Evolutionary conservation across 73 alveolate species (phyloP).

Genomic region (Paramecium caudatum): DNA sequence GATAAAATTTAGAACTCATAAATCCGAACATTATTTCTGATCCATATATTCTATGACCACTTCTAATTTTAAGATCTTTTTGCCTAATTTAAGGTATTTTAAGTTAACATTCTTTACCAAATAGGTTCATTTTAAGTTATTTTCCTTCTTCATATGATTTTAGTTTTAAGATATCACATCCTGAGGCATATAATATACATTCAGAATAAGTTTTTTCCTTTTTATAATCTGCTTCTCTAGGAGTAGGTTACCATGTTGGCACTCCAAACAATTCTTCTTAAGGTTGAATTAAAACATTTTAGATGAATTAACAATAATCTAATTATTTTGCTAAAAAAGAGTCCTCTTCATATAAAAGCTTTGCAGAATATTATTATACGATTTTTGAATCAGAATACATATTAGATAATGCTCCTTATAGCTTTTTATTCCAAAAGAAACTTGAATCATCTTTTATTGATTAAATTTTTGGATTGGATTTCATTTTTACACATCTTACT

Average conservation of each 20-base stretch:
- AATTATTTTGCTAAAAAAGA: slow-evolving; percentile 1
- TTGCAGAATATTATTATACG: too few species aligned
- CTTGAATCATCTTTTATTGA: too few species aligned
- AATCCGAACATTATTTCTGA: slow-evolving; percentile 1
- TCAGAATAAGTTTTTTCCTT: not conserved
- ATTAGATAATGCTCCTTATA: too few species aligned
- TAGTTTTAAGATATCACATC: not conserved
- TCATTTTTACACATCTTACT: not conserved
- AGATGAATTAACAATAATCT: slow-evolving; percentile 29
- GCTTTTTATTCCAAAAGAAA: not conserved
- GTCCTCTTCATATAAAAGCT: not conserved
- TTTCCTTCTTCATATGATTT: not conserved
- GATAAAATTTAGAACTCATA: not conserved
- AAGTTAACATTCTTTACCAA: not conserved
- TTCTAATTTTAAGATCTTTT: not conserved
- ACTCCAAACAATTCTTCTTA: slow-evolving; percentile 14
- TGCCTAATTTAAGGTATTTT: not conserved
- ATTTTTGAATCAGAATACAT: too few species aligned
- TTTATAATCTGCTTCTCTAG: not conserved
- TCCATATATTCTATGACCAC: not conserved
- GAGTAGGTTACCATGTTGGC: slow-evolving; percentile 1
- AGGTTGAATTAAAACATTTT: not conserved
- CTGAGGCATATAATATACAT: not conserved
- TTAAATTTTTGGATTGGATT: not conserved
- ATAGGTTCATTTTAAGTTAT: not conserved